A percentile compares a stretch with the other conserved stretches of the same genome.
Conservation (phyloP, 2,329 filamentous ascomycete genomes). For the Aspergillus sp. region DNA sequence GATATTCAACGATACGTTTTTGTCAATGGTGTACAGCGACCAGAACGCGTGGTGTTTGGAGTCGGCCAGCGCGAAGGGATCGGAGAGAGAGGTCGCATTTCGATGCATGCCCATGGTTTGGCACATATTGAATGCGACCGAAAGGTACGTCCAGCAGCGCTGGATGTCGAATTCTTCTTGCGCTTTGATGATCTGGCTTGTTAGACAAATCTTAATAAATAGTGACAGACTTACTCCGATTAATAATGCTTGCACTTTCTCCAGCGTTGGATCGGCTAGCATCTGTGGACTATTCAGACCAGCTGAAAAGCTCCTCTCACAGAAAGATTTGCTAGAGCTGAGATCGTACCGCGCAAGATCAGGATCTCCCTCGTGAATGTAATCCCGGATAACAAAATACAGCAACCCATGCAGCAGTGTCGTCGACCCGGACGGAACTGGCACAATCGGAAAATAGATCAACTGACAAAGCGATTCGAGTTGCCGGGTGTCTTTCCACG, state of each 20-base stretch:
- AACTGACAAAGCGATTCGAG: slow-evolving; percentile 23
- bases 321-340: slow-evolving; percentile 12
- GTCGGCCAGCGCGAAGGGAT: slow-evolving; percentile 16
- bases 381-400: slow-evolving; percentile 27
- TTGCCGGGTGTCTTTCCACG: slow-evolving; percentile 23
- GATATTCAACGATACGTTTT: slow-evolving; percentile 26
- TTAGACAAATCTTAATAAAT: neutral
- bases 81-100: slow-evolving; percentile 16
- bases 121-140: slow-evolving; percentile 26
- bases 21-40: slow-evolving; percentile 28
- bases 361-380: slow-evolving; percentile 20
- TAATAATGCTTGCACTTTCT: slow-evolving; percentile 24
- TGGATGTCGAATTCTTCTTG: slow-evolving; percentile 28
- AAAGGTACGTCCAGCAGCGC: slow-evolving; percentile 26
- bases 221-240: slow-evolving; percentile 17
- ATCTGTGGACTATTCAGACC: slow-evolving; percentile 21
- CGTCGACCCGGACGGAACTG: slow-evolving; percentile 20
- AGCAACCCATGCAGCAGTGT: slow-evolving; percentile 25
- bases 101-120: slow-evolving; percentile 23
- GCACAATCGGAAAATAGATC: slow-evolving; percentile 24
- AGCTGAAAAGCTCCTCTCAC: slow-evolving; percentile 17
- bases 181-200: slow-evolving; percentile 23
- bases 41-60: slow-evolving; percentile 26
- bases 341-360: slow-evolving; percentile 20
- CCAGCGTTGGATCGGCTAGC: slow-evolving; percentile 21